Evolutionary conservation across 176 grass and related monocot genomes (phyloP).

Genomic region (Rhynchospora breviuscula): DNA sequence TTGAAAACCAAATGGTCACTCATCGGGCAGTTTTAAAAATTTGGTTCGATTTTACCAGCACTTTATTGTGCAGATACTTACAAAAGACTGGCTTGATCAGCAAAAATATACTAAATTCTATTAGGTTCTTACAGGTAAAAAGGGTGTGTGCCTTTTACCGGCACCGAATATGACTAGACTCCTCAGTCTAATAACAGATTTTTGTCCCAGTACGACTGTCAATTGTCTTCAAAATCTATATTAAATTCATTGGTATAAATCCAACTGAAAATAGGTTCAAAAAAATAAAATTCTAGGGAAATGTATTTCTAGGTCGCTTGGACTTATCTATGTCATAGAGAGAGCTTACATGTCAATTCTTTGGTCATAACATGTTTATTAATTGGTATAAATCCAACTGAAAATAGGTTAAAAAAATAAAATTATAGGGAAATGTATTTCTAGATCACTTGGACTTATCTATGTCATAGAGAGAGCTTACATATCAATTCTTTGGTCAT

Average conservation of each 20-base stretch:
- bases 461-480: neutral
- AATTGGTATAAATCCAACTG: neutral
- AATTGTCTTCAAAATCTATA: neutral
- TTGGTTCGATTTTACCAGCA: too few relatives aligned
- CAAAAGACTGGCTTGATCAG: neutral
- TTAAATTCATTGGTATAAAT: neutral
- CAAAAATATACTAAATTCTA: neutral
- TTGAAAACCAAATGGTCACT: too few relatives aligned
- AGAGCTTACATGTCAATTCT: neutral
- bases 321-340: neutral
- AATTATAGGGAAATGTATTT: neutral
- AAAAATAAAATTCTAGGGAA: neutral
- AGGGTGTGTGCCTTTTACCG: neutral
- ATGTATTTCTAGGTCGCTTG: neutral
- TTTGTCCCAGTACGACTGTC: neutral
- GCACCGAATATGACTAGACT: neutral
- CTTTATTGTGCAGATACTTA: neutral
- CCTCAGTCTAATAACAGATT: neutral
- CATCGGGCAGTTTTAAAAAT: too few relatives aligned
- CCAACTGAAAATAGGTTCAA: neutral
- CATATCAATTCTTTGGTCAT: neutral
- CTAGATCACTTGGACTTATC: neutral
- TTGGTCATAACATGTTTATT: neutral
- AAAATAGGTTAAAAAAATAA: neutral
- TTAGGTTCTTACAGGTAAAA: neutral